Evolutionary conservation across 179 eudicot species (phyloP).

Genomic region (Silene coronaria): DNA sequence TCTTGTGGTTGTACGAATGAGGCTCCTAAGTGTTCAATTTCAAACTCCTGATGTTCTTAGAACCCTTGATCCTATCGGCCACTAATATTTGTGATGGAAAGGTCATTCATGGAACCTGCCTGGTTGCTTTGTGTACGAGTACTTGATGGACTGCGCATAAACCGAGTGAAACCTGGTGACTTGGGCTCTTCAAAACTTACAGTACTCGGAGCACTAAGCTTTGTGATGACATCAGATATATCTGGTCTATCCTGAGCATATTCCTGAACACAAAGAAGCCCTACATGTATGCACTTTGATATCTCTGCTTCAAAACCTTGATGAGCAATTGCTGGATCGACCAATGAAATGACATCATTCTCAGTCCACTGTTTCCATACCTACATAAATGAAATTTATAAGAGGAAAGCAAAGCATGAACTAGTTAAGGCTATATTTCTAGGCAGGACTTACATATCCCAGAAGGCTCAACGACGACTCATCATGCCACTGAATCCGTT

Average conservation of each 20-base stretch:
- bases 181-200: slow-evolving; percentile 29
- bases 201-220: slow-evolving; percentile 28
- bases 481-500: slow-evolving; percentile 24
- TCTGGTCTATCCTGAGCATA: slow-evolving; percentile 30
- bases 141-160: not conserved
- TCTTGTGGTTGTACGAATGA: not conserved
- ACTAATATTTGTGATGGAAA: slow-evolving; percentile 5
- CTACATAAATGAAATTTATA: slow-evolving; percentile 8
- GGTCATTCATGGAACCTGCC: not conserved
- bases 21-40: not conserved
- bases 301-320: slow-evolving; percentile 19
- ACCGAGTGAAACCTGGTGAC: slow-evolving; percentile 27
- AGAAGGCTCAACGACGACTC: slow-evolving; percentile 18
- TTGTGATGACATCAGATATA: slow-evolving; percentile 28
- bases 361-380: slow-evolving; percentile 36
- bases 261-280: slow-evolving; percentile 40
- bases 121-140: not conserved
- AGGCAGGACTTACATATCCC: slow-evolving; percentile 19
- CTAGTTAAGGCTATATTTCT: not conserved
- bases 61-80: slow-evolving; percentile 4
- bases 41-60: not conserved
- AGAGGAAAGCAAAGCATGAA: not conserved
- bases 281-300: slow-evolving; percentile 27
- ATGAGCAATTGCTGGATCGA: slow-evolving; percentile 26
- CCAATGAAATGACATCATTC: slow-evolving; percentile 13